Evolutionary conservation across 1,139 yeast species (phyloP).

Genomic region (Sugiyamaella sp.): DNA sequence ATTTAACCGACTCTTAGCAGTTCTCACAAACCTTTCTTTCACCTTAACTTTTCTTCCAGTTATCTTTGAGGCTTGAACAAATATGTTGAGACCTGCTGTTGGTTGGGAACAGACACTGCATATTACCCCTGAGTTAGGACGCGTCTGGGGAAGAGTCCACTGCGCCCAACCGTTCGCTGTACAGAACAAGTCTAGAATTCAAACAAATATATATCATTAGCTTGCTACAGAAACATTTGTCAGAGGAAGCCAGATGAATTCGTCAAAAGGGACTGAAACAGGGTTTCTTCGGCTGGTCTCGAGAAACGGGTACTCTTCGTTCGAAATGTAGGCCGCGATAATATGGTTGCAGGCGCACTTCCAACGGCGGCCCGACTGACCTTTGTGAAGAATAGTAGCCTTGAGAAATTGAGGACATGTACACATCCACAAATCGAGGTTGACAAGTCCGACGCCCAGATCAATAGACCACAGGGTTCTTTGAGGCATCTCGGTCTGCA

Average conservation of each 20-base stretch:
- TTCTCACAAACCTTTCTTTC: no score
- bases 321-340: slow-evolving; percentile 29
- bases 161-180: no score
- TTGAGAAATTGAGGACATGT: slow-evolving; percentile 26
- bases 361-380: slow-evolving; percentile 23
- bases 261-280: slow-evolving; percentile 5
- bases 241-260: slow-evolving; percentile 9
- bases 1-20: no score
- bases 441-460: slow-evolving; percentile 13
- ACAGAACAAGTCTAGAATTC: neutral
- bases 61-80: neutral
- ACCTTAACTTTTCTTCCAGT: no score
- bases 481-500: neutral
- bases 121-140: neutral
- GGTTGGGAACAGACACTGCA: neutral
- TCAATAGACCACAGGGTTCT: slow-evolving; percentile 21
- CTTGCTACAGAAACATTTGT: neutral
- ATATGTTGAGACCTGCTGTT: neutral
- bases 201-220: neutral
- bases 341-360: slow-evolving; percentile 29
- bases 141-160: no score
- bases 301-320: slow-evolving; percentile 20
- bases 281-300: neutral
- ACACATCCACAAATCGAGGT: slow-evolving; percentile 28
- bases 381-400: slow-evolving; percentile 7